These are phyloP conservation scores for Pseudomonodictys pantanalensis DNA, from an alignment of 495 filamentous ascomycete genomes.

Conservation along the genomic window DNA sequence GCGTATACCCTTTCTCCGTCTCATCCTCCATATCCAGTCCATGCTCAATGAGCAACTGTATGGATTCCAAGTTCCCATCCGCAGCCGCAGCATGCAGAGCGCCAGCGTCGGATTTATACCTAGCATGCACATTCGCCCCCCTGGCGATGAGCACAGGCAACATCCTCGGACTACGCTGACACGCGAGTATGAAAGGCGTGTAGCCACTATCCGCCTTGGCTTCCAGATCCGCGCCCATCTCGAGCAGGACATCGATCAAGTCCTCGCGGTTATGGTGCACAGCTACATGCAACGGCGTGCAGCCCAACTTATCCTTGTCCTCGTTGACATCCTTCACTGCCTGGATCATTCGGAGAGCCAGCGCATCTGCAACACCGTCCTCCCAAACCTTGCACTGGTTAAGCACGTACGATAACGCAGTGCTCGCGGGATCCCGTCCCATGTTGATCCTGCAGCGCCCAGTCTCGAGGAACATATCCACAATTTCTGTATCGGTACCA, in stretches of 20 bases:
- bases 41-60: conserved; percentile 5
- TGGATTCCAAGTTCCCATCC: conserved; percentile 13
- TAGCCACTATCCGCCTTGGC: conserved; percentile 4
- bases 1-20: conserved; percentile 12
- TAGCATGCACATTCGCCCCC: conserved; percentile 18
- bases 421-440: conserved; percentile 11
- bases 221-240: conserved; percentile 12
- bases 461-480: conserved; percentile 13
- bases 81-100: conserved; percentile 19
- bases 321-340: conserved; percentile 9
- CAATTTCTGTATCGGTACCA: conserved; percentile 9
- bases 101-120: conserved; percentile 12
- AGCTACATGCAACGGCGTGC: conserved; percentile 19
- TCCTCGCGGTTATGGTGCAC: conserved; percentile 1
- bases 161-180: conserved; percentile 17
- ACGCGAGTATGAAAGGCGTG: conserved; percentile 12
- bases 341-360: conserved; percentile 17
- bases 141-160: conserved; percentile 6
- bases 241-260: conserved; percentile 14
- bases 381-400: not conserved
- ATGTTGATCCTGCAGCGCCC: conserved; percentile 14
- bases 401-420: conserved; percentile 16
- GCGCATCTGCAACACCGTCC: not conserved
- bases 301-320: conserved; percentile 4
- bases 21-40: conserved; percentile 13